Percentiles rank a stretch among this genome's conserved stretches.
Conservation (phyloP, 495 filamentous ascomycete genomes). For the Jackrogersella multiformis region DNA sequence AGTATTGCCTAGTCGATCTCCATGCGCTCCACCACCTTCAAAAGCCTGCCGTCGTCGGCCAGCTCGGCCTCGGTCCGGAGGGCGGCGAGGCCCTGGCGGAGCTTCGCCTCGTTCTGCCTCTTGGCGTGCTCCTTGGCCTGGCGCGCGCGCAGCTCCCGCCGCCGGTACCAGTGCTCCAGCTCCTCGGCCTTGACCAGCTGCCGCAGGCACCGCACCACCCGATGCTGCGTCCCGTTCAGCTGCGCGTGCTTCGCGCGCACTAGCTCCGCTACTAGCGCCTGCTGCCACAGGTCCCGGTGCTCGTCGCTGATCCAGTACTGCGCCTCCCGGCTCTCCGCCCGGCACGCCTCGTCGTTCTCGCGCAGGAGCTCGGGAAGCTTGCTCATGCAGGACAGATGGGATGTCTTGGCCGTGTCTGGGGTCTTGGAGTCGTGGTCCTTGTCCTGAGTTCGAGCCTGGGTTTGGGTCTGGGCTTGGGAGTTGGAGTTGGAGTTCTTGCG, state of each 20-base stretch:
- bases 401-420: neutral
- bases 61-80: no score
- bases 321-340: neutral
- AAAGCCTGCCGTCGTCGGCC: no score
- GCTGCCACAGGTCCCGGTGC: neutral
- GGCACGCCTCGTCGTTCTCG: neutral
- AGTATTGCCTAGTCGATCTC: no score
- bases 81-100: neutral
- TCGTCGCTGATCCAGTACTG: neutral
- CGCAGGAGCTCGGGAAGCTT: neutral
- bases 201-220: neutral
- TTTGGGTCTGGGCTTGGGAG: no score
- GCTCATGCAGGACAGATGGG: neutral
- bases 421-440: no score
- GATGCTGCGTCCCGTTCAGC: slow-evolving; percentile 1
- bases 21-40: no score
- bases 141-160: neutral
- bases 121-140: neutral
- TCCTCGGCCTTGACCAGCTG: neutral
- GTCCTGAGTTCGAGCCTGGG: no score
- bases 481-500: neutral
- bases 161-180: slow-evolving; percentile 7
- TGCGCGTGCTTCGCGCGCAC: slow-evolving; percentile 10
- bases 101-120: neutral
- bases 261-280: neutral